A percentile compares a stretch with the other conserved stretches of the same genome.
Conservation (phyloP, 1,284 basidiomycete species). For the Irpex rosettiformis region DNA sequence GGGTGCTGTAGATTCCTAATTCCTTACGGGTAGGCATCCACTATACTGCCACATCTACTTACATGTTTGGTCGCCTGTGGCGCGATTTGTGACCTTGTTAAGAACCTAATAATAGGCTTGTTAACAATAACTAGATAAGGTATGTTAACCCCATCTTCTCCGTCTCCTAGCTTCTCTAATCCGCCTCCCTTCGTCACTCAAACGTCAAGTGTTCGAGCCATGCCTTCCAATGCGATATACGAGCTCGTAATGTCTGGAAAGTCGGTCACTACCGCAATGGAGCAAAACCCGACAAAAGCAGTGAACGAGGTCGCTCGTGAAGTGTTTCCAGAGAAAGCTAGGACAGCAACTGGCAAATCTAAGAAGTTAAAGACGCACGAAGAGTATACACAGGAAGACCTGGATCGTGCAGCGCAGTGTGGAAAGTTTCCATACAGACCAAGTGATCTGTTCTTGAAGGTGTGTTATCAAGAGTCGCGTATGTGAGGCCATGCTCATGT, state of each 20-base stretch:
- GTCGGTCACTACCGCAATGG: conserved; percentile 11
- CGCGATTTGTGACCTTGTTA: too few species aligned
- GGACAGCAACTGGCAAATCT: conserved; percentile 8
- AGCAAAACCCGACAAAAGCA: conserved; percentile 2
- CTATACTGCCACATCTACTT: too few species aligned
- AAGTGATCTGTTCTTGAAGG: conserved; percentile 41
- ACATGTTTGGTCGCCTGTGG: too few species aligned
- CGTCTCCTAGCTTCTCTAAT: neutral
- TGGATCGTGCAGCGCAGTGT: conserved; percentile 35
- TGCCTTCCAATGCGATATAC: conserved; percentile 15
- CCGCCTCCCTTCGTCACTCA: neutral
- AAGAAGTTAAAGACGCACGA: conserved; percentile 11
- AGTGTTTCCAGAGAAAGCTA: conserved; percentile 14
- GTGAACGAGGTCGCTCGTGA: conserved; percentile 9
- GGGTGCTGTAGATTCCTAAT: too few species aligned
- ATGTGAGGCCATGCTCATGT: neutral
- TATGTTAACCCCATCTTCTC: neutral
- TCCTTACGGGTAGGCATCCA: too few species aligned
- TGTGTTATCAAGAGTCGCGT: conserved; percentile 16
- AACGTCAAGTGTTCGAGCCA: neutral
- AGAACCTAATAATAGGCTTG: neutral
- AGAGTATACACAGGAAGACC: conserved; percentile 27
- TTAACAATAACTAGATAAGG: neutral
- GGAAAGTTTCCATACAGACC: conserved; percentile 38
- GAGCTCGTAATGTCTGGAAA: conserved; percentile 11